Evolutionary conservation across 1,284 basidiomycete genomes (phyloP).

Genomic region (Leccinum fuscescens): DNA sequence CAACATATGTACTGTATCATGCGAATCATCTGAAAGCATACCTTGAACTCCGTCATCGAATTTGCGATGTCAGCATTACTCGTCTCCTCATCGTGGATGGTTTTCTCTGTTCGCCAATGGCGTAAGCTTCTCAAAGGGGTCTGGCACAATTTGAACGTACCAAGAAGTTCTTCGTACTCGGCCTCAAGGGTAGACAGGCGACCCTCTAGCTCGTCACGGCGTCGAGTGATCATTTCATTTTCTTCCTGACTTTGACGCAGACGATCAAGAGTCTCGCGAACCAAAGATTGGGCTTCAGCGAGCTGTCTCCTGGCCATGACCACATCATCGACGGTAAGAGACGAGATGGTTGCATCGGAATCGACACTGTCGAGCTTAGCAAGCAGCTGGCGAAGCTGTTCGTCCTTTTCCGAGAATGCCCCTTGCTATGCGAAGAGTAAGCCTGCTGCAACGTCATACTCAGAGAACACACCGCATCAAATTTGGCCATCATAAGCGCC

Average conservation of each 20-base stretch:
- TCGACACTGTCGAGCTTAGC: constrained; percentile 81
- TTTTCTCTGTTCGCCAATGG: constrained; percentile 61
- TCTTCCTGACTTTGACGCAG: constrained; percentile 91
- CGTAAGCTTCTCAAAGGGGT: constrained; percentile 14
- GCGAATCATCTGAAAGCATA: constrained; percentile 34
- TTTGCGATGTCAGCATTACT: constrained; percentile 78
- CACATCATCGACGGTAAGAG: constrained; percentile 75
- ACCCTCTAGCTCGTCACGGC: constrained; percentile 86
- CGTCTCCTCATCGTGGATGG: constrained; percentile 79
- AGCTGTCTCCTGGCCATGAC: constrained; percentile 82
- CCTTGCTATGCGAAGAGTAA: constrained; percentile 56
- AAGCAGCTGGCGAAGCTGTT: constrained; percentile 82
- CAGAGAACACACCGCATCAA: constrained; percentile 73
- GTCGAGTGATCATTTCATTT: constrained; percentile 79
- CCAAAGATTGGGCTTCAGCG: constrained; percentile 81
- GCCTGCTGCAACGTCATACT: background rate
- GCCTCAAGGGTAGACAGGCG: constrained; percentile 81
- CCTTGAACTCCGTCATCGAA: constrained; percentile 89
- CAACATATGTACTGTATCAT: constrained; percentile 7
- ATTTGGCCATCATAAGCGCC: constrained; percentile 99
- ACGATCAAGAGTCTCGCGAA: constrained; percentile 89
- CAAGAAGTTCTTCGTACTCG: constrained; percentile 95
- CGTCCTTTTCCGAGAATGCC: constrained; percentile 90
- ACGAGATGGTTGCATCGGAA: constrained; percentile 51
- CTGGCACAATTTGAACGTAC: constrained; percentile 41